phyloP scores from a whole-genome alignment of 768 basidiomycete genomes.

The Suillus luteus region DNA sequence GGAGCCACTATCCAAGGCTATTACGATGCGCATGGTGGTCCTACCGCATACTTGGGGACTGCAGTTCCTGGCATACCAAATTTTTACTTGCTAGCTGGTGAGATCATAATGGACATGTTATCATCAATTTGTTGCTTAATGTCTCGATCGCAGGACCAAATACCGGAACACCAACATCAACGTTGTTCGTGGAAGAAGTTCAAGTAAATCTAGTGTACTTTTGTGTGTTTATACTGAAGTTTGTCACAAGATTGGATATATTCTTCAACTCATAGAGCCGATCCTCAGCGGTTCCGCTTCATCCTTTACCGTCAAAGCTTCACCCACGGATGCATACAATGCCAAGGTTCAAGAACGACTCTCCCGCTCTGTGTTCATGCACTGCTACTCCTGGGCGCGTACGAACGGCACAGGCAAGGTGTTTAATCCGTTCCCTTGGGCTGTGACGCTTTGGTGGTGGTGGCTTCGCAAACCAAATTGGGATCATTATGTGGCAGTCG shows the following conservation, averaged over 20 bases:
- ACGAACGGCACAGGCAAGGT: constrained; percentile 38
- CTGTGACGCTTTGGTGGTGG: constrained; percentile 35
- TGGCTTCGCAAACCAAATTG: constrained; percentile 38
- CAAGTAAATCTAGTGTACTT: constrained; percentile 21
- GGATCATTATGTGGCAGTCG: constrained; percentile 38
- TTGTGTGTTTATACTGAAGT: neutral
- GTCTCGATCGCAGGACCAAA: constrained; percentile 26
- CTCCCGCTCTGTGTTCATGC: constrained; percentile 24
- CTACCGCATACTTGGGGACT: constrained; percentile 36
- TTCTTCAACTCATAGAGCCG: constrained; percentile 32
- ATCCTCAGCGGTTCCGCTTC: constrained; percentile 26
- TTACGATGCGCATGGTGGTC: constrained; percentile 32
- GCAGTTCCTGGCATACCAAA: constrained; percentile 40
- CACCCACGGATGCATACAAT: constrained; percentile 32
- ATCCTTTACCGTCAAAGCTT: constrained; percentile 26
- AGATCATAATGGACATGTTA: constrained; percentile 5
- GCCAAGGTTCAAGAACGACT: constrained; percentile 21
- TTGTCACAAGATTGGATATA: constrained; percentile 28
- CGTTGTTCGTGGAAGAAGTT: constrained; percentile 30
- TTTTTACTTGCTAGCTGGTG: constrained; percentile 35
- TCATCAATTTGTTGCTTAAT: neutral
- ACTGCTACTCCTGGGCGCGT: constrained; percentile 46
- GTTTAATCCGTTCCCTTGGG: constrained; percentile 43
- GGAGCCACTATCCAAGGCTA: constrained; percentile 30
- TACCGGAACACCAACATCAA: constrained; percentile 27